Conservation (phyloP, 2,329 filamentous ascomycete species). For the Colletotrichum brevisporum region DNA sequence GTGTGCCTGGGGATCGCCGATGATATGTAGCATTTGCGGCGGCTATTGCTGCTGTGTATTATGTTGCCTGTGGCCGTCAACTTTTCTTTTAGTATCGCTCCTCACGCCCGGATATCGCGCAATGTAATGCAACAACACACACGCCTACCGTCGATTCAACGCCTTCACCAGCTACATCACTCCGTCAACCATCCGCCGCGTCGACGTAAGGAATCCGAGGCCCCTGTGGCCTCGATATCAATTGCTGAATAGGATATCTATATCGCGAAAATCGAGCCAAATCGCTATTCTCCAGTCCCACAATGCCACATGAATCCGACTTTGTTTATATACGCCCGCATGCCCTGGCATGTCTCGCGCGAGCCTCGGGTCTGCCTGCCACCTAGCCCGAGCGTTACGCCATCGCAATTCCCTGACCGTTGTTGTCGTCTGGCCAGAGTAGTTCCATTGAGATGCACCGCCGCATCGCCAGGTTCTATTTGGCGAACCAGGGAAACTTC, state of each 20-base stretch:
- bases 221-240: constrained; percentile 22
- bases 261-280: constrained; percentile 36
- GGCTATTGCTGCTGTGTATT: not conserved
- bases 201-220: constrained; percentile 21
- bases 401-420: constrained; percentile 11
- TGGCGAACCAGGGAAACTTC: constrained; percentile 77
- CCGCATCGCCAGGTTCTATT: constrained; percentile 50
- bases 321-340: constrained; percentile 35
- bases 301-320: constrained; percentile 29
- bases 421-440: constrained; percentile 13
- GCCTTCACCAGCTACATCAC: not conserved
- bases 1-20: constrained; percentile 34
- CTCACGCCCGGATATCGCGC: not conserved
- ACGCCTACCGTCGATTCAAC: not conserved
- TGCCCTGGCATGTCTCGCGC: constrained; percentile 24
- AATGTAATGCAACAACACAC: not conserved
- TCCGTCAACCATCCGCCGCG: not conserved
- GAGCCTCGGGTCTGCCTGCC: constrained; percentile 7
- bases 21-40: constrained; percentile 7
- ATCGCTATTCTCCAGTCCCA: constrained; percentile 35
- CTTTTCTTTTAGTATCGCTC: not conserved
- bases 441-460: constrained; percentile 19
- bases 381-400: constrained; percentile 17
- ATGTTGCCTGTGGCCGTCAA: not conserved
- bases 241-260: constrained; percentile 42